phyloP scores from a whole-genome alignment of 768 basidiomycete species.

The Leccinum subgranulosum region DNA sequence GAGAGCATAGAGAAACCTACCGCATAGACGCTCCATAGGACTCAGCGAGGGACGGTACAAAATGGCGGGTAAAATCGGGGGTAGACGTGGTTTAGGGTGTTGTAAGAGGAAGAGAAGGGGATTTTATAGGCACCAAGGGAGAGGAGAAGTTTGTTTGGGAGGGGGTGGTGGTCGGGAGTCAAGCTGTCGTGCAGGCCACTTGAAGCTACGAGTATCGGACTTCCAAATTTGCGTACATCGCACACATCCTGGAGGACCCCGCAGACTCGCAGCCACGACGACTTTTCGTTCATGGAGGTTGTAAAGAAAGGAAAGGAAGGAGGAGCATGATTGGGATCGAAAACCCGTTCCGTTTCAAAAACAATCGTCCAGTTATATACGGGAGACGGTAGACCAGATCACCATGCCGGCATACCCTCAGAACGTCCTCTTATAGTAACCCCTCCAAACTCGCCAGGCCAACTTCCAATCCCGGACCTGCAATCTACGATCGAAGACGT shows the following conservation, averaged over 20 bases:
- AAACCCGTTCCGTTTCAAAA: background rate
- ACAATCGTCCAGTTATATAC: conserved; percentile 3
- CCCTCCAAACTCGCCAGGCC: conserved; percentile 67
- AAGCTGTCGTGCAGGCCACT: conserved; percentile 31
- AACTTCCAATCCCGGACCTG: conserved; percentile 73
- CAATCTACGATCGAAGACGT: conserved; percentile 63
- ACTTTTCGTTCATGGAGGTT: background rate
- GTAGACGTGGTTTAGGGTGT: background rate
- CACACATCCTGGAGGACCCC: conserved; percentile 28
- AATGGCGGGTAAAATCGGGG: conserved; percentile 3
- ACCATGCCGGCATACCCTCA: conserved; percentile 33
- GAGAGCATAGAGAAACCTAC: conserved; percentile 38
- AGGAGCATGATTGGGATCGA: background rate
- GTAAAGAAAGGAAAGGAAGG: background rate
- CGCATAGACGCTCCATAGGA: conserved; percentile 64
- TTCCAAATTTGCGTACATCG: conserved; percentile 32
- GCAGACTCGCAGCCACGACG: conserved; percentile 26
- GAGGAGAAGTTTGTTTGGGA: conserved; percentile 28
- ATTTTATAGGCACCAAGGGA: conserved; percentile 1
- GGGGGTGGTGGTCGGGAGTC: conserved; percentile 33
- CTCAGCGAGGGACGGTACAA: background rate
- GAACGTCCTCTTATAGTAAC: conserved; percentile 43
- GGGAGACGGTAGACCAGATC: conserved; percentile 11
- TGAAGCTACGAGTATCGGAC: conserved; percentile 33
- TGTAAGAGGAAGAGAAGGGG: background rate